phyloP scores from a whole-genome alignment of 495 filamentous ascomycete genomes.

The Lasiosphaeria ovina region DNA sequence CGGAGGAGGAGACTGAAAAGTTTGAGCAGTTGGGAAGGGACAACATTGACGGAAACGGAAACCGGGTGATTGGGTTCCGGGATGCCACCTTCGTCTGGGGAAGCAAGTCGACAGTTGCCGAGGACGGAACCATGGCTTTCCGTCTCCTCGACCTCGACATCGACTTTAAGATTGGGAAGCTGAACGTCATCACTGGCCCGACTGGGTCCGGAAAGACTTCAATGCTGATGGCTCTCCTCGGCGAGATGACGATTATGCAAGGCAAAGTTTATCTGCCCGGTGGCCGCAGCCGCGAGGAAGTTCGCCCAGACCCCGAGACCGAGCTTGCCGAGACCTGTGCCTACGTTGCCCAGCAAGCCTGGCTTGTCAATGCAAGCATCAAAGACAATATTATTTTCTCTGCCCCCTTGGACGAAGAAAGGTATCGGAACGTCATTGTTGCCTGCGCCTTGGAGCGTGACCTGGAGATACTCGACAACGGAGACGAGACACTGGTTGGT shows the following conservation, averaged over 20 bases:
- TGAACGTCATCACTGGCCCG: conserved; percentile 89
- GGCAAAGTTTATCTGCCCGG: conserved; percentile 84
- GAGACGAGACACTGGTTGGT: conserved; percentile 91
- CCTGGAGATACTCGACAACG: conserved; percentile 84
- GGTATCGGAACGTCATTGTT: conserved; percentile 83
- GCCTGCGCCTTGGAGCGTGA: conserved; percentile 95
- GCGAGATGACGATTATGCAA: conserved; percentile 88
- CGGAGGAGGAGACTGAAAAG: conserved; percentile 95
- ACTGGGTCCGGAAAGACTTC: conserved; percentile 96
- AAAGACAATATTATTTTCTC: conserved; percentile 96
- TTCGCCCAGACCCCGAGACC: conserved; percentile 77
- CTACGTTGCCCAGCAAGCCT: conserved; percentile 96
- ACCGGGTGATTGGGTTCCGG: conserved; percentile 76
- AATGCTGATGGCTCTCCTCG: conserved; percentile 90
- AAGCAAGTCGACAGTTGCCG: conserved; percentile 56
- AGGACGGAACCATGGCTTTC: conserved; percentile 66
- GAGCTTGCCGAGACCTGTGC: conserved; percentile 88
- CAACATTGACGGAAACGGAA: conserved; percentile 57
- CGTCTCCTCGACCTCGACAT: conserved; percentile 78
- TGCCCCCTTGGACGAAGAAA: conserved; percentile 72
- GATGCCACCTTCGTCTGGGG: conserved; percentile 89
- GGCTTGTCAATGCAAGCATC: conserved; percentile 95
- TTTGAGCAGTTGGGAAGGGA: conserved; percentile 76
- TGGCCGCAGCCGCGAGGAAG: conserved; percentile 75
- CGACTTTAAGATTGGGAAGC: conserved; percentile 69